Base-by-base conservation (phyloP, 345 rosid genomes). In the Luvunga scandens region DNA sequence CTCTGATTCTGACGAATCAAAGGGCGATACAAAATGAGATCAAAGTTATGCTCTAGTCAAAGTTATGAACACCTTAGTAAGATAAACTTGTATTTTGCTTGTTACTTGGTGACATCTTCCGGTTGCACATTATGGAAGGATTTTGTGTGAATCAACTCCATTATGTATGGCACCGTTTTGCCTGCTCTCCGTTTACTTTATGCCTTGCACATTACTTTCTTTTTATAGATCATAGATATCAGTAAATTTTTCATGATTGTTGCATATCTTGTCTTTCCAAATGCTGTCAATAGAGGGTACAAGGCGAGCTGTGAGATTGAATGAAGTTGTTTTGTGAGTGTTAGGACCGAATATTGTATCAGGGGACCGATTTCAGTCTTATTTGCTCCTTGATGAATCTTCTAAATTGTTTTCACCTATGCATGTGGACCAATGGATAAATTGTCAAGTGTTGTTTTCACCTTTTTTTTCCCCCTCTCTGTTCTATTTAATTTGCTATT, bases 1-100 rank as follows among this genome's bases (percentile, higher is more conserved):
- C 78, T 91, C 96, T 1, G 95, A 88, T 75, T 92, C 97, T 0
- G 92, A 88, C 24, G 86, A 89, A 68, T 59, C 18, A 6, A 82
- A 78, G 80, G 83, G 9, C 36, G 82, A 78, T 50, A 67, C 80
- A 72, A 70, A 70, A 50, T 81, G 77, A 82, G 13, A 28, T 50
- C 45, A 56, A 68, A 72, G 67, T 38, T 71, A 39, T 50, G 30
- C 38, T 77, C 39, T 30, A 71, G 30, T 31, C 8, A 31, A 78
- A 67, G 24, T 39, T 55, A 50, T 3, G 13, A 34, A 31, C 19
- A 36, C 30, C 53, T 55, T 42, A 21, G 73, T 71, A 61, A 65
- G 77, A 39, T 56, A 22, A 34, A 13, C 34, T 12, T 75, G 45
- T 75, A 5, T 7, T 13, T 16, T 48, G 34, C 73, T 50, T 50